phyloP scores from a whole-genome alignment of 2,329 filamentous ascomycete species.

The Penicillium hesseltinei region DNA sequence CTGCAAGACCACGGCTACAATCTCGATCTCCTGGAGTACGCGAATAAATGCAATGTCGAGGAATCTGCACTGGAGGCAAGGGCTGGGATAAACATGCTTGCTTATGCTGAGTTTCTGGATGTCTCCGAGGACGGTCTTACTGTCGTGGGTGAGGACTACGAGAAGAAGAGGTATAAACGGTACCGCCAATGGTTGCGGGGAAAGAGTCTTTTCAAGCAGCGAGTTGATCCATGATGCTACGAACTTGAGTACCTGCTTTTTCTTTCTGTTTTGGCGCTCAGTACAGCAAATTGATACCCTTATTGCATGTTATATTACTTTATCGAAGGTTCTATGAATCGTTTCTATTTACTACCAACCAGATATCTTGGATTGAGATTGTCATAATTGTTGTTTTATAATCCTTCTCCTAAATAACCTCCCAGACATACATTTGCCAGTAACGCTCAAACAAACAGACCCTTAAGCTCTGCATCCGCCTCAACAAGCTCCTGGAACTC shows the following conservation, averaged over 20 bases:
- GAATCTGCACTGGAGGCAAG: slow-evolving; percentile 46
- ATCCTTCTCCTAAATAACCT: not conserved
- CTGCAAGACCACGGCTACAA: slow-evolving; percentile 43
- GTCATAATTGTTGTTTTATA: not conserved
- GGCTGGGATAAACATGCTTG: slow-evolving; percentile 64
- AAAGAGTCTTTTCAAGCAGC: slow-evolving; percentile 95
- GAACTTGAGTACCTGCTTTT: not conserved
- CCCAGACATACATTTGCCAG: not conserved
- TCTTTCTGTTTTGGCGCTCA: not conserved
- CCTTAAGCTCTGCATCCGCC: slow-evolving; percentile 34
- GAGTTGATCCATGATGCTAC: slow-evolving; percentile 46
- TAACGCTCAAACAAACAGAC: slow-evolving; percentile 27
- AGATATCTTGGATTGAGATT: not conserved
- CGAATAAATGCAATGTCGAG: slow-evolving; percentile 65
- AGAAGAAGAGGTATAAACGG: slow-evolving; percentile 94
- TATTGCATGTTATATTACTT: not conserved
- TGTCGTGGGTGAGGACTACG: slow-evolving; percentile 79
- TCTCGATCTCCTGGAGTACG: slow-evolving; percentile 75
- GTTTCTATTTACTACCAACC: not conserved
- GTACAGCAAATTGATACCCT: slow-evolving; percentile 22
- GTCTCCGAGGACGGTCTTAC: slow-evolving; percentile 81
- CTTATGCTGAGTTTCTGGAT: slow-evolving; percentile 74
- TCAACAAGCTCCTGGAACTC: slow-evolving; percentile 39
- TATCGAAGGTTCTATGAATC: not conserved
- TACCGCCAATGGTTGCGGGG: slow-evolving; percentile 93